Evolutionary conservation across 257 asterid species (phyloP), one percentile per base, ranked within the genome.

Genomic region (Solanum piurae): DNA sequence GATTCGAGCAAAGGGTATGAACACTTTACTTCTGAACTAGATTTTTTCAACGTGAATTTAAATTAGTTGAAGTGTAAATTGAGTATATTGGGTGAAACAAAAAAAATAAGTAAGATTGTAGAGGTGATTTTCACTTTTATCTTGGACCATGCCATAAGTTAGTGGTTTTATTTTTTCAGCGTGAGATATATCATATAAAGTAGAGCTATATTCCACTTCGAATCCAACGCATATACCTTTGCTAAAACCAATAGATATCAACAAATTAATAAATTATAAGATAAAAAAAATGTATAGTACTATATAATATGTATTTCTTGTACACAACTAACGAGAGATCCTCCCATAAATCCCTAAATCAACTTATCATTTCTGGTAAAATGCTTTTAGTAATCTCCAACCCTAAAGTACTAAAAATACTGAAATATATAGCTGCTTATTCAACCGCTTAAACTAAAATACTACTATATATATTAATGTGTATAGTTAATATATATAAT

Each of bases 181-280:
- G 92, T 89, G 94, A 93, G 87, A 85, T 40, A 46, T 88, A 86
- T 89, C 94, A 88, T 92, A 89, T 93, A 91, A 91, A 92, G 93
- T 12, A 87, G 93, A 89, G 93, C 88, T 27, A 44, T 85, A 90
- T 87, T 83, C 89, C 86, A 91, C 90, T 86, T 90, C 66, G 87
- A 84, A 88, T 89, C 89, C 88, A 76, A 37, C 46, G 62, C 66
- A 83, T 88, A 62, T 85, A 86, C 80, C 75, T 38, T 85, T 85
- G 64, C 64, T 38, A 85, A 85, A 66, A 29, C 66, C 87, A 40
- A 64, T 31, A 85, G 79, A 84, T 25, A 85, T 85, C 38, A 66
- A 66, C 21, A 36, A 18, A 85, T 83, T 80, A 66, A 83, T 84
- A 60, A 34, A 77, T 25, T 49, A 44, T 44, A 62, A 64, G 38